These are phyloP conservation scores for Colletotrichum trifolii DNA, from an alignment of 2,329 filamentous ascomycete species.

Conservation along the genomic window DNA sequence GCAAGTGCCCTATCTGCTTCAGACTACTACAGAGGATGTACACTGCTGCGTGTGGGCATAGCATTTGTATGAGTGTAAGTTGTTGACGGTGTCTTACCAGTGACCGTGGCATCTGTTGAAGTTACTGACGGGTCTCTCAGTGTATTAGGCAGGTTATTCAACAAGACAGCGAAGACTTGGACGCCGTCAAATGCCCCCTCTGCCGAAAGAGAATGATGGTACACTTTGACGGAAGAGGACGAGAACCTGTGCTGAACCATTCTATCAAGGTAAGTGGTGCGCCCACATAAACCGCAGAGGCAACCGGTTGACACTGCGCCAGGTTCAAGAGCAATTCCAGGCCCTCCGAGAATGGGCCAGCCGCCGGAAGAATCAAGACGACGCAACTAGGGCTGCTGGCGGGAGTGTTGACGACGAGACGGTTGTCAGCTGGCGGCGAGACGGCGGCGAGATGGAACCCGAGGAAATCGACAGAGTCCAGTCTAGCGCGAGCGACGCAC, in stretches of 20 bases:
- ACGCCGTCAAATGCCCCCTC: background rate
- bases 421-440: background rate
- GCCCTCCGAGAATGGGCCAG: background rate
- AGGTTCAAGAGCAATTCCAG: background rate
- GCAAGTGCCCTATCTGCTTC: conserved; percentile 8
- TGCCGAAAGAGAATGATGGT: background rate
- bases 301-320: background rate
- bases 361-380: background rate
- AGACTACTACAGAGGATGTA: conserved; percentile 5
- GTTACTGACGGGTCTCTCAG: too few species aligned
- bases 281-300: too few species aligned
- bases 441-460: background rate
- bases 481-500: too few species aligned
- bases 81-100: background rate
- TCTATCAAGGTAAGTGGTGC: background rate
- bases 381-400: background rate
- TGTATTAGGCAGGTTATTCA: too few species aligned
- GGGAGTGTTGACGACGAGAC: background rate
- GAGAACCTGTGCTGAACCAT: background rate
- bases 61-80: background rate
- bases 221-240: background rate
- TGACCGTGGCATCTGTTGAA: too few species aligned
- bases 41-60: conserved; percentile 3
- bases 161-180: too few species aligned
- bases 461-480: background rate